These are phyloP conservation scores for Neofusicoccum parvum DNA, from an alignment of 2,329 filamentous ascomycete genomes.

Conservation along the genomic window DNA sequence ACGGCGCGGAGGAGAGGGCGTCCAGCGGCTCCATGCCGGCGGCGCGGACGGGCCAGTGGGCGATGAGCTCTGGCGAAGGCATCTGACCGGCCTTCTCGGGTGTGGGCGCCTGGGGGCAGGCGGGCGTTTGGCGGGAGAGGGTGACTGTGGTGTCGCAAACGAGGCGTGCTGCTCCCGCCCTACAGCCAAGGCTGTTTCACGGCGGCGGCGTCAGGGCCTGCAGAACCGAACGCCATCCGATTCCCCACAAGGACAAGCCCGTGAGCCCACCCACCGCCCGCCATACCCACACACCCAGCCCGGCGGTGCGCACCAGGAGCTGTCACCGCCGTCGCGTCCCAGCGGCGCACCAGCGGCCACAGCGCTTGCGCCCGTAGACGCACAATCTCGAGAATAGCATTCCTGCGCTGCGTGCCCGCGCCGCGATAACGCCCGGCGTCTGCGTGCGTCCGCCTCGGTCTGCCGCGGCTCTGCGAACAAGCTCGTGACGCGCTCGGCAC, in stretches of 20 bases:
- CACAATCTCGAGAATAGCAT: background rate
- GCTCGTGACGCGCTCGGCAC: constrained; percentile 22
- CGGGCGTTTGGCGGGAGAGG: background rate
- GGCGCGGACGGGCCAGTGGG: constrained; percentile 18
- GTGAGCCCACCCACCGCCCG: background rate
- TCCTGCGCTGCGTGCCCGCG: background rate
- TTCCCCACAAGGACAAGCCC: background rate
- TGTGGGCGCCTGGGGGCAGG: background rate
- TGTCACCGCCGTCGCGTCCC: background rate
- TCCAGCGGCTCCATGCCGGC: constrained; percentile 22
- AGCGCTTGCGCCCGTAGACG: background rate
- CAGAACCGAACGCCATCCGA: background rate
- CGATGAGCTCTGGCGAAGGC: constrained; percentile 20
- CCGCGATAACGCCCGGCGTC: background rate
- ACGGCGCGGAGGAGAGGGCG: constrained; percentile 18
- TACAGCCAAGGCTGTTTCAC: constrained; percentile 6
- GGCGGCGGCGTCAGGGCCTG: background rate
- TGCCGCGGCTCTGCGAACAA: constrained; percentile 11
- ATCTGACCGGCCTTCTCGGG: constrained; percentile 10
- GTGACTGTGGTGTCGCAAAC: constrained; percentile 6
- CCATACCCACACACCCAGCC: background rate
- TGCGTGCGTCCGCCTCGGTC: background rate
- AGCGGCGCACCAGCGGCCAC: background rate
- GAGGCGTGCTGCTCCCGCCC: background rate
- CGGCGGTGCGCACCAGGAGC: background rate